Conservation (phyloP, 2,329 filamentous ascomycete genomes). For the Cladobotryum mycophilum region DNA sequence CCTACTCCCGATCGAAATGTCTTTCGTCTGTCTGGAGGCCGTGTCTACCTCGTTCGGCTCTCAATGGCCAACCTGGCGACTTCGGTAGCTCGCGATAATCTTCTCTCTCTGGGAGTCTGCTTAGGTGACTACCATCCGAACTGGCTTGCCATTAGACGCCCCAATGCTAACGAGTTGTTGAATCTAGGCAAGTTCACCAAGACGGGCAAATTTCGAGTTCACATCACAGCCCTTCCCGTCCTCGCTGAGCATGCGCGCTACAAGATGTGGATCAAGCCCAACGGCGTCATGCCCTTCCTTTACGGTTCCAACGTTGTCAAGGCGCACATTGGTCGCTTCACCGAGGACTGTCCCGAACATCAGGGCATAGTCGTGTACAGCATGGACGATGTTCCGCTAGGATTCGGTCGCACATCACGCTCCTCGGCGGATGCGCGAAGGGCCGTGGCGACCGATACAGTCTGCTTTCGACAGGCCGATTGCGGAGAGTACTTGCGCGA, state of each 20-base stretch:
- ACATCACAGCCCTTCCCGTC: slow-evolving; percentile 82
- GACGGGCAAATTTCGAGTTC: slow-evolving; percentile 88
- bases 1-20: slow-evolving; percentile 71
- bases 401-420: slow-evolving; percentile 81
- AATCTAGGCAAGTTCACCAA: slow-evolving; percentile 83
- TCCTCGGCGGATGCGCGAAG: slow-evolving; percentile 77
- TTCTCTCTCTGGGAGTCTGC: slow-evolving; percentile 85
- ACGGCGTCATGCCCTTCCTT: slow-evolving; percentile 95
- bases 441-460: slow-evolving; percentile 83
- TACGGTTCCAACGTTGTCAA: slow-evolving; percentile 86
- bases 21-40: slow-evolving; percentile 73
- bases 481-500: slow-evolving; percentile 92
- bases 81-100: slow-evolving; percentile 71
- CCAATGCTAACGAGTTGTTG: slow-evolving; percentile 6
- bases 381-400: slow-evolving; percentile 90
- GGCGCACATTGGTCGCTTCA: slow-evolving; percentile 69
- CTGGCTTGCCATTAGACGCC: not conserved
- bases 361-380: slow-evolving; percentile 83
- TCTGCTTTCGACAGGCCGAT: slow-evolving; percentile 87
- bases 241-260: slow-evolving; percentile 88
- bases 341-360: slow-evolving; percentile 89
- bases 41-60: slow-evolving; percentile 88
- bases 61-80: slow-evolving; percentile 88
- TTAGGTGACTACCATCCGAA: slow-evolving; percentile 44
- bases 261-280: slow-evolving; percentile 95